A percentile compares a stretch with the other conserved stretches of the same genome.
These are phyloP conservation scores for Dendrobium huoshanense DNA, from an alignment of 106 monocot genomes.

Conservation along the genomic window DNA sequence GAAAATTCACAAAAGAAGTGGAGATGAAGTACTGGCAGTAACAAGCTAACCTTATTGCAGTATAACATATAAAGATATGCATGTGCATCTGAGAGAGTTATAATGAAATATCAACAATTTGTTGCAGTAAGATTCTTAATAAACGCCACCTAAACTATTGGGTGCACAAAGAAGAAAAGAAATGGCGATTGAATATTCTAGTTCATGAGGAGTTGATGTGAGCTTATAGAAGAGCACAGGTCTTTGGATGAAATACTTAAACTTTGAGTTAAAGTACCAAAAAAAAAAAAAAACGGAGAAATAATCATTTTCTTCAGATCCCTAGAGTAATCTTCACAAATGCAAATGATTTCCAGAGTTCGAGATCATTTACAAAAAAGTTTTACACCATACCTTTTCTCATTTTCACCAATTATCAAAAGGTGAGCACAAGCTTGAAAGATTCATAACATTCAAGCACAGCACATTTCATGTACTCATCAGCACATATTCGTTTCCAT, in stretches of 20 bases:
- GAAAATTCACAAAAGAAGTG: neutral
- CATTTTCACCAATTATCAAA: conserved; percentile 88
- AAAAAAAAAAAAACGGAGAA: neutral
- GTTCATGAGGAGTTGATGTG: neutral
- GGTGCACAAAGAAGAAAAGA: neutral
- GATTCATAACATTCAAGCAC: conserved; percentile 97
- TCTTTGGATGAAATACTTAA: neutral
- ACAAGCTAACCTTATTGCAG: no score
- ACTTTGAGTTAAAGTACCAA: neutral
- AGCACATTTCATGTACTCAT: conserved; percentile 99
- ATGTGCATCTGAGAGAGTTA: neutral
- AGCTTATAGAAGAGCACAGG: neutral
- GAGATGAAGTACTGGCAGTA: no score
- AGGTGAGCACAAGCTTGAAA: conserved; percentile 82
- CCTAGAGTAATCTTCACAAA: neutral
- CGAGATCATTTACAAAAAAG: neutral
- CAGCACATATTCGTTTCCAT: conserved; percentile 96
- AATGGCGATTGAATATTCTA: neutral
- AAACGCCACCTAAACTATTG: neutral
- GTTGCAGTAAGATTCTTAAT: neutral
- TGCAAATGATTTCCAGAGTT: neutral
- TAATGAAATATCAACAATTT: neutral
- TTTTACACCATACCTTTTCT: conserved; percentile 58
- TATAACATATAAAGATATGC: neutral
- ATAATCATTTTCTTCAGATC: neutral